Conservation (phyloP, 2,329 filamentous ascomycete genomes). For the Tolypocladium sp. region DNA sequence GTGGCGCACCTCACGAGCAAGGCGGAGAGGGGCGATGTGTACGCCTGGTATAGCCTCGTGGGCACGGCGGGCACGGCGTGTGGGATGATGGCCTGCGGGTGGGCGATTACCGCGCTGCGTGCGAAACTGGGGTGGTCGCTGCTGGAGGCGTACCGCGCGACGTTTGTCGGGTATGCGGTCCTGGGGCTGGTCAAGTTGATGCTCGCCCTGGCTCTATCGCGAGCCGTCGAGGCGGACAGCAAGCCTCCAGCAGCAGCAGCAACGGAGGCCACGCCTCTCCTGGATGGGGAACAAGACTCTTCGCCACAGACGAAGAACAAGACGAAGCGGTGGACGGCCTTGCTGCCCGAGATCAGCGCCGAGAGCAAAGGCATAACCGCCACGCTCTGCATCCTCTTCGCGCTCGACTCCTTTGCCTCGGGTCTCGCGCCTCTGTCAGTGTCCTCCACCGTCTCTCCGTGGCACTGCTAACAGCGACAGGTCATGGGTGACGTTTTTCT, state of each 20-base stretch:
- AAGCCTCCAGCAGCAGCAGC: background rate
- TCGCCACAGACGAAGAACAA: slow-evolving; percentile 4
- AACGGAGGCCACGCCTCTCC: slow-evolving; percentile 16
- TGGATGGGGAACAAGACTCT: slow-evolving; percentile 3
- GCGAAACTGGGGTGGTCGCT: slow-evolving; percentile 30
- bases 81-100: slow-evolving; percentile 51
- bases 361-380: slow-evolving; percentile 45
- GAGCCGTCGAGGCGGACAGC: slow-evolving; percentile 30
- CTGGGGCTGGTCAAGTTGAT: slow-evolving; percentile 49
- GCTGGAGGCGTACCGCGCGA: slow-evolving; percentile 38
- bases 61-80: slow-evolving; percentile 52
- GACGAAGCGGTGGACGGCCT: slow-evolving; percentile 1
- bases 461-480: slow-evolving; percentile 27
- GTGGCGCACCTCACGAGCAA: slow-evolving; percentile 45
- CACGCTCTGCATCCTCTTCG: slow-evolving; percentile 58
- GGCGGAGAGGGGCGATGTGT: slow-evolving; percentile 42
- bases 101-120: slow-evolving; percentile 44
- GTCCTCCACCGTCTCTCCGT: slow-evolving; percentile 7
- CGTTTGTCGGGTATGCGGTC: slow-evolving; percentile 49
- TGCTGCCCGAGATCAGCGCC: slow-evolving; percentile 49
- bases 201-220: slow-evolving; percentile 39
- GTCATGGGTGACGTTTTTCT: slow-evolving; percentile 50
- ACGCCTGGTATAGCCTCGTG: slow-evolving; percentile 51
- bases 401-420: slow-evolving; percentile 59
- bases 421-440: slow-evolving; percentile 57